Evolutionary conservation across 306 rosid species (phyloP).

Genomic region (Quercus bicolor): DNA sequence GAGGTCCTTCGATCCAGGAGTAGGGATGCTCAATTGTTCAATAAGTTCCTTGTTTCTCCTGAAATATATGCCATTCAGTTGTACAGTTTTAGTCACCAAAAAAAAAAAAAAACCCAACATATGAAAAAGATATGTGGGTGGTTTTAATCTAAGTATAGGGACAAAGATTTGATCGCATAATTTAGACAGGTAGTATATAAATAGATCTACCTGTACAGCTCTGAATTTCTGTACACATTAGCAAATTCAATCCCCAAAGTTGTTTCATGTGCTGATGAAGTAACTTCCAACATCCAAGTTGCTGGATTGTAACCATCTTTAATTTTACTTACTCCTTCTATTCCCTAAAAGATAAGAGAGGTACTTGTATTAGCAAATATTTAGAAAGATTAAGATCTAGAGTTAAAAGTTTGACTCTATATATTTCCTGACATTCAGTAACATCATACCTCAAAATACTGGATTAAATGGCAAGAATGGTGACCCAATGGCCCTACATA

Average conservation of each 20-base stretch:
- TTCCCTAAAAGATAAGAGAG: conserved; percentile 31
- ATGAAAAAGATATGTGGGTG: too few species aligned
- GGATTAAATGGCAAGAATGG: too few species aligned
- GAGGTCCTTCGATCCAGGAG: conserved; percentile 60
- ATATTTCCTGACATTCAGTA: too few species aligned
- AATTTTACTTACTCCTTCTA: conserved; percentile 50
- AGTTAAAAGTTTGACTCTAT: too few species aligned
- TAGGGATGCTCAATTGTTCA: conserved; percentile 52
- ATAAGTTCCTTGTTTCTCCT: conserved; percentile 81
- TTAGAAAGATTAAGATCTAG: too few species aligned
- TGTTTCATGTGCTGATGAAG: conserved; percentile 50
- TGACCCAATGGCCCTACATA: too few species aligned
- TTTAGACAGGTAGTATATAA: not conserved
- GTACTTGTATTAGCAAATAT: not conserved
- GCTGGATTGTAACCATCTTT: conserved; percentile 78
- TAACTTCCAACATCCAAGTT: conserved; percentile 76
- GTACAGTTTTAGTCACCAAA: too few species aligned
- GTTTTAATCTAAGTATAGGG: too few species aligned
- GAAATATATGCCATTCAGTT: conserved; percentile 2
- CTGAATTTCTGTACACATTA: conserved; percentile 52
- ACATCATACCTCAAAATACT: too few species aligned
- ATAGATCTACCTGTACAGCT: conserved; percentile 37
- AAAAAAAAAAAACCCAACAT: too few species aligned
- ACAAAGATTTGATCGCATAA: not conserved
- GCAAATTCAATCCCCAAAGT: conserved; percentile 54